phyloP scores from a whole-genome alignment of 805 yeast species.

The Yarrowia osloensis region DNA sequence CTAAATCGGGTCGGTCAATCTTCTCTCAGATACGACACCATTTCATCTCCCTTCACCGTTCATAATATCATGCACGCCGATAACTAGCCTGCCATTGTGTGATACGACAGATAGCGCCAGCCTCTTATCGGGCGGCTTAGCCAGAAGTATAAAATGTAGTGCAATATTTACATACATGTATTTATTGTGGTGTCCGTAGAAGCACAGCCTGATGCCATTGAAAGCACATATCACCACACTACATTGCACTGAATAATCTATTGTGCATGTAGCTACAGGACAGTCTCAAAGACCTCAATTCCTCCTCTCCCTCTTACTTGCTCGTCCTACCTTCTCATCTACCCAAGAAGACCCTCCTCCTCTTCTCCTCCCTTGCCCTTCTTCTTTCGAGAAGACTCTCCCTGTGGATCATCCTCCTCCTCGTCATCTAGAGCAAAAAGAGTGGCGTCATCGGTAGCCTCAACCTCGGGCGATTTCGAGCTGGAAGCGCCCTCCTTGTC shows the following conservation, averaged over 20 bases:
- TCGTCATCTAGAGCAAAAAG: constrained; percentile 26
- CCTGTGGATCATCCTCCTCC: constrained; percentile 9
- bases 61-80: neutral
- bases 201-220: too few relatives aligned
- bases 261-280: neutral
- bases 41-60: too few relatives aligned
- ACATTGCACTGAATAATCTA: neutral
- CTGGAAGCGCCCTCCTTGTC: constrained; percentile 8
- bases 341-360: constrained; percentile 16
- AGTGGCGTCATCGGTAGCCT: constrained; percentile 25
- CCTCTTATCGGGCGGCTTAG: too few relatives aligned
- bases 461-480: constrained; percentile 15
- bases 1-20: too few relatives aligned
- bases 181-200: too few relatives aligned
- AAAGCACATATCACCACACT: too few relatives aligned
- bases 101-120: neutral
- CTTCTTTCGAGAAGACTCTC: constrained; percentile 5
- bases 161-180: neutral
- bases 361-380: constrained; percentile 20
- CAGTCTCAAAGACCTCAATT: neutral
- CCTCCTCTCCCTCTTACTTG: neutral
- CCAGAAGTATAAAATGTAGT: neutral
- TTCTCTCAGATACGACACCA: too few relatives aligned
- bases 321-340: too few relatives aligned
- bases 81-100: too few relatives aligned